A percentile compares a stretch with the other conserved stretches of the same genome.
Conservation (phyloP, 2,329 filamentous ascomycete genomes). For the Fusarium agapanthi region DNA sequence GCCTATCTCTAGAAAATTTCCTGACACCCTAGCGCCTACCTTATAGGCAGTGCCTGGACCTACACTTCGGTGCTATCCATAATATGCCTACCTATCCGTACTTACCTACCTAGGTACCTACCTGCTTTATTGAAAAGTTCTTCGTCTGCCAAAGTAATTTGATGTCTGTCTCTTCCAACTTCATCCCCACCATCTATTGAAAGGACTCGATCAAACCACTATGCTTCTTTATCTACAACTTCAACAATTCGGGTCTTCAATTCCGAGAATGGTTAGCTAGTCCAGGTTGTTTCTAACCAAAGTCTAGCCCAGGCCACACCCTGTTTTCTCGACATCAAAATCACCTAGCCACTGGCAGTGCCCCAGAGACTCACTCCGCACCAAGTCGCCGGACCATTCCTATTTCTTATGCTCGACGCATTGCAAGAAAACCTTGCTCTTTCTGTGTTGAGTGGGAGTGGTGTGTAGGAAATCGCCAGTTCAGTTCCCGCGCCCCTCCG, state of each 20-base stretch:
- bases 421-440: slow-evolving; percentile 27
- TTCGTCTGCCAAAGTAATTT: not conserved
- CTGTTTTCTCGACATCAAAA: slow-evolving; percentile 5
- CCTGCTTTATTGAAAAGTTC: not conserved
- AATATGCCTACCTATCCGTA: too few species aligned
- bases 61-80: too few species aligned
- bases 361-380: slow-evolving; percentile 27
- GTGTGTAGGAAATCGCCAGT: slow-evolving; percentile 24
- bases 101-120: not conserved
- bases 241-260: slow-evolving; percentile 8
- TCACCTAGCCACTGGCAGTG: slow-evolving; percentile 21
- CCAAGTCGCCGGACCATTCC: not conserved
- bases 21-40: not conserved
- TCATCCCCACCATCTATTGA: not conserved
- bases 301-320: slow-evolving; percentile 8
- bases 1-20: slow-evolving; percentile 12
- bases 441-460: slow-evolving; percentile 1
- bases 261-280: slow-evolving; percentile 24
- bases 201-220: not conserved
- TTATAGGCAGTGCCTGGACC: too few species aligned
- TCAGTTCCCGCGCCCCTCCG: slow-evolving; percentile 16
- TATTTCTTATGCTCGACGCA: slow-evolving; percentile 3
- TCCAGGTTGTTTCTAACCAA: slow-evolving; percentile 8
- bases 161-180: not conserved
- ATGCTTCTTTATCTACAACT: slow-evolving; percentile 19